A percentile compares a stretch with the other conserved stretches of the same genome.
These are phyloP conservation scores for Capsella bursapastoris DNA, from an alignment of 345 rosid species.

Conservation along the genomic window DNA sequence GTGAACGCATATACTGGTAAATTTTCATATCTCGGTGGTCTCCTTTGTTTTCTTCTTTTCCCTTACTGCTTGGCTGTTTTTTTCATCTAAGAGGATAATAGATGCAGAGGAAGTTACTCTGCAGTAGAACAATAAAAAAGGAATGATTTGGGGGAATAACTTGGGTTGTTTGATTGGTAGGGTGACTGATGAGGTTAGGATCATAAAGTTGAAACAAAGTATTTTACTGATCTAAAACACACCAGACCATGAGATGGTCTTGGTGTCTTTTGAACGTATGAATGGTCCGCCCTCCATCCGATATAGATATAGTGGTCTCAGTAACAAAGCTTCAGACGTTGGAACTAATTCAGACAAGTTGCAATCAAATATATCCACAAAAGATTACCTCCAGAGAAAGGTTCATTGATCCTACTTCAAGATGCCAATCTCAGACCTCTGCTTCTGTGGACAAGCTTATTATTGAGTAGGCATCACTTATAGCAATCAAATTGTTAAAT, in stretches of 20 bases:
- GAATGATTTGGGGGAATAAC: not conserved
- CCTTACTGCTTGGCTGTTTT: constrained; percentile 6
- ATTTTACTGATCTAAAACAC: not conserved
- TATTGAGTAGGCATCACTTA: not conserved
- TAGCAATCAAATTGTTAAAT: not conserved
- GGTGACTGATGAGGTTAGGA: constrained; percentile 12
- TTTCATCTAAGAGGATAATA: not conserved
- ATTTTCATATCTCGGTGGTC: not conserved
- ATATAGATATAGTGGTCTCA: not conserved
- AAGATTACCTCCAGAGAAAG: not conserved
- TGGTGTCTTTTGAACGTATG: not conserved
- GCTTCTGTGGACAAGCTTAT: not conserved
- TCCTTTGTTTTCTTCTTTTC: not conserved
- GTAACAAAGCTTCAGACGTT: not conserved
- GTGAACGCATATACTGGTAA: constrained; percentile 44
- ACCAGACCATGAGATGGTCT: not conserved
- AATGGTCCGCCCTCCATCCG: not conserved
- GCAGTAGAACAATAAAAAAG: not conserved
- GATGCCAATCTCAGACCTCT: not conserved
- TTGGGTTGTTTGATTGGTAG: constrained; percentile 4
- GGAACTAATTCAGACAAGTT: not conserved
- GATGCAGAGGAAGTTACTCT: too few species aligned
- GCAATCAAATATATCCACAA: not conserved
- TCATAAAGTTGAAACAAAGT: too few species aligned
- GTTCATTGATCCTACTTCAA: not conserved